phyloP scores from a whole-genome alignment of 2,329 filamentous ascomycete genomes.

The Pseudocercospora vitis region DNA sequence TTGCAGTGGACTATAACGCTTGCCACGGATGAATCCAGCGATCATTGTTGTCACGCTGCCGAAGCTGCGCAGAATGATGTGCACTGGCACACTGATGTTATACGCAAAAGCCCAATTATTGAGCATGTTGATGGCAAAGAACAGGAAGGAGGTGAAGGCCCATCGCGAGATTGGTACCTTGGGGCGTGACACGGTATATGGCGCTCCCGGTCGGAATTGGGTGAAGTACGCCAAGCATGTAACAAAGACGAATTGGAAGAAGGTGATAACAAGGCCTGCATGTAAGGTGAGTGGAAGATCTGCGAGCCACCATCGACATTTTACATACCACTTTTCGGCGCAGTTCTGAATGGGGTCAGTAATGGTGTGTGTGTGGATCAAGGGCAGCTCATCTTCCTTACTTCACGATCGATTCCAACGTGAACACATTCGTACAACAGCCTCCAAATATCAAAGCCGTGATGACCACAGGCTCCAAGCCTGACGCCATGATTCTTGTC shows the following conservation, averaged over 20 bases:
- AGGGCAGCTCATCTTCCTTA: slow-evolving; percentile 50
- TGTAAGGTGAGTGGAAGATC: not conserved
- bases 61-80: slow-evolving; percentile 93
- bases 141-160: slow-evolving; percentile 84
- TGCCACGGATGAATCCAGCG: slow-evolving; percentile 84
- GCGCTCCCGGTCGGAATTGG: slow-evolving; percentile 54
- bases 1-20: slow-evolving; percentile 77
- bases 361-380: not conserved
- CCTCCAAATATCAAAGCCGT: slow-evolving; percentile 89
- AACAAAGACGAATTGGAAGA: slow-evolving; percentile 59
- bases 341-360: slow-evolving; percentile 57
- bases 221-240: slow-evolving; percentile 57
- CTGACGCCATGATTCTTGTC: slow-evolving; percentile 15
- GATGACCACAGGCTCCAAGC: slow-evolving; percentile 51
- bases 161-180: slow-evolving; percentile 81
- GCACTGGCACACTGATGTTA: slow-evolving; percentile 90
- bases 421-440: slow-evolving; percentile 96
- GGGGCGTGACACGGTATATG: slow-evolving; percentile 73
- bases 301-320: slow-evolving; percentile 3
- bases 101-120: slow-evolving; percentile 99
- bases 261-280: slow-evolving; percentile 63
- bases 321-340: slow-evolving; percentile 73
- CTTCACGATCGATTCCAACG: slow-evolving; percentile 92
- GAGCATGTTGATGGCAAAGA: slow-evolving; percentile 89
- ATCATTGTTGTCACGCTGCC: slow-evolving; percentile 94